Percentiles rank a stretch among this genome's conserved stretches.
Conservation (phyloP, 1,284 basidiomycete species). For the Melampsora americana region DNA sequence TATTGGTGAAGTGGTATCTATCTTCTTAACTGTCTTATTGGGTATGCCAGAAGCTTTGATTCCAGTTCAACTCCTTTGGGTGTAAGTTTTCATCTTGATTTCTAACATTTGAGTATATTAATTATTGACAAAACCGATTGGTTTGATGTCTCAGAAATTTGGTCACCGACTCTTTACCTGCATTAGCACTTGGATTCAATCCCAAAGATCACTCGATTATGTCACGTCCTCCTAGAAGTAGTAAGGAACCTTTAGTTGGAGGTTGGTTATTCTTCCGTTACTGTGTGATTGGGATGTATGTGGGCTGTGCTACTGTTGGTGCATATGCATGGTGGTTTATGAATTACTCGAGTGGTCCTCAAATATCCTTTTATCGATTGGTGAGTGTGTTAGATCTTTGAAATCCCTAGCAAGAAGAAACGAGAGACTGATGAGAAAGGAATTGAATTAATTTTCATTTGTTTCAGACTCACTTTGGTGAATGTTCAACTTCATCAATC, state of each 20-base stretch:
- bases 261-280: slow-evolving; percentile 95
- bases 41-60: slow-evolving; percentile 99
- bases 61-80: slow-evolving; percentile 95
- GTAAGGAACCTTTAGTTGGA: slow-evolving; percentile 82
- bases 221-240: slow-evolving; percentile 81
- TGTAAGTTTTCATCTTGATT: slow-evolving; percentile 55
- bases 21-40: slow-evolving; percentile 92
- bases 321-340: slow-evolving; percentile 99
- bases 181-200: slow-evolving; percentile 98
- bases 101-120: neutral
- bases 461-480: slow-evolving; percentile 83
- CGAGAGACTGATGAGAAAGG: neutral
- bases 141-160: slow-evolving; percentile 46
- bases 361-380: slow-evolving; percentile 87
- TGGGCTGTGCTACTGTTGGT: slow-evolving; percentile 89
- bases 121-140: neutral
- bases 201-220: slow-evolving; percentile 94
- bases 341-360: slow-evolving; percentile 80
- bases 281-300: slow-evolving; percentile 85
- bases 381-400: slow-evolving; percentile 59
- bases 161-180: slow-evolving; percentile 76
- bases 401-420: neutral
- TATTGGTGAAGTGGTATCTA: slow-evolving; percentile 96
- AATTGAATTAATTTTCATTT: neutral
- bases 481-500: slow-evolving; percentile 64